Evolutionary conservation across 345 rosid genomes (phyloP).

Genomic region (Brassica napus): Da-Ae NC_063447.1:51754001-51754500

Average conservation of each 20-base stretch:
- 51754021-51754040: no score
- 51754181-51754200: no score
- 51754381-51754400: conserved; percentile 66
- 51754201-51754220: background rate
- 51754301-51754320: conserved; percentile 82
- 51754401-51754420: conserved; percentile 72
- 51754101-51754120: no score
- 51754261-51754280: conserved; percentile 60
- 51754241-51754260: conserved; percentile 85
- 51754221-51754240: conserved; percentile 55
- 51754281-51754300: conserved; percentile 71
- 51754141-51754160: no score
- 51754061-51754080: no score
- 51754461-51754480: conserved; percentile 61
- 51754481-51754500: conserved; percentile 84
- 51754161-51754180: no score
- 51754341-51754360: conserved; percentile 80
- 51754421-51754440: conserved; percentile 56
- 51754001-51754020: no score
- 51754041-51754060: no score
- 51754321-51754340: conserved; percentile 98
- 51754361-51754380: conserved; percentile 77
- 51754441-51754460: conserved; percentile 51
- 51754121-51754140: no score
- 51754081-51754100: no score